Evolutionary conservation across 805 yeast genomes (phyloP), one percentile per base, ranked within the genome.

Genomic region (Peterozyma xylosa): DNA sequence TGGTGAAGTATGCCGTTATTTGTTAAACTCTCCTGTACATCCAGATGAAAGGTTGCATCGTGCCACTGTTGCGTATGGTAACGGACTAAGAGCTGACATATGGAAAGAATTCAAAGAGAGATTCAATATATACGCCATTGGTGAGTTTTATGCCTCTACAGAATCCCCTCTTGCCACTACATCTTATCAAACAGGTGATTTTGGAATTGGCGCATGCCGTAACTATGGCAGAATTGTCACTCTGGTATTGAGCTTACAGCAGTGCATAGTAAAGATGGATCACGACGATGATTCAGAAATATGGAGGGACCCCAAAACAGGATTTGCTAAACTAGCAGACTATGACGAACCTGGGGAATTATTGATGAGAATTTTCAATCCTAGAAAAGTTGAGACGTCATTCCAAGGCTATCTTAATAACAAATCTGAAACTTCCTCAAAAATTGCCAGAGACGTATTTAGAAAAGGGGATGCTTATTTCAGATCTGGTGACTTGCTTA

Each of bases 61-160:
- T 5, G 80, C 86, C 10, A 63, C 65, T 36, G 76, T 81, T 37
- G 97, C 96, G 0, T 80, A 80, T 59, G 98, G 98, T 37, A 90
- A 91, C 62, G 98, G 98, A 0, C 68, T 90, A 51, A 76, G 97
- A 53, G 77, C 80, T 9, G 97, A 91, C 57, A 84, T 91, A 44
- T 90, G 98, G 98, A 63, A 58, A 46, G 78, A 78, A 42, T 86
- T 90, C 64, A 88, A 87, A 61, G 63, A 72, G 17, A 70, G 96
- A 48, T 90, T 90, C 68, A 73, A 78, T 46, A 82, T 90, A 47
- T 67, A 73, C 27, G 82, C 76, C 4, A 73, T 90, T 47, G 96
- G 95, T 13, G 98, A 90, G 59, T 90, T 91, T 57, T 90, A 90
- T 62, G 96, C 96, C 1, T 84, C 96, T 2, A 88, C 96, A 0